Base-by-base conservation (phyloP, 306 rosid species). In the Mucuna pruriens region DNA sequence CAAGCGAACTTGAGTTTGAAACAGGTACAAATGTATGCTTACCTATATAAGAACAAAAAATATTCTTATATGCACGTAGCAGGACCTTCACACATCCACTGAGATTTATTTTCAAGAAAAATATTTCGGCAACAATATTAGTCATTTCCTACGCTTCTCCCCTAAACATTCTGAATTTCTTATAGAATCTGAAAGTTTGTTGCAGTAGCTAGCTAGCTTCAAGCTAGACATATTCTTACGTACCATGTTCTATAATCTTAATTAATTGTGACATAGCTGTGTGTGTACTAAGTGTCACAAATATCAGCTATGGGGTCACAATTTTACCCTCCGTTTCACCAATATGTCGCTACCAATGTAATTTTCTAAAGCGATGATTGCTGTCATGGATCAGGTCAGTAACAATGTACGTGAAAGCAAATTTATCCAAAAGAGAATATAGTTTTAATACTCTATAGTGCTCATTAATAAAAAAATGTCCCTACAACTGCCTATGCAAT, bases 101-200 rank as follows among this genome's bases (percentile, higher is more conserved):
- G n/a, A n/a, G n/a, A n/a, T n/a, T n/a, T 19, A 51, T 51, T 51
- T 19, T 51, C 25, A 51, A 51, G 54, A 48, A 48, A 48, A 48
- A 15, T 48, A 48, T 15, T 48, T 48, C 25, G n/a, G n/a, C n/a
- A n/a, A n/a, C n/a, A n/a, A n/a, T n/a, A n/a, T n/a, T n/a, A n/a
- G n/a, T n/a, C n/a, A n/a, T n/a, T 51, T 66, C 65, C 65, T 22
- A 66, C 64, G 9, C 19, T 64, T 77, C 52, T 64, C 65, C 66
- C 75, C 82, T 38, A 78, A 78, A 78, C 82, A 10, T 66, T 66
- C 75, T 51, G 51, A 72, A 31, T 33, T n/a, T n/a, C n/a, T n/a
- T 52, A 52, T 38, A 67, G 66, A 77, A 77, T 65, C 25, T 52
- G 69, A 78, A 12, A 67, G 68, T 39, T 67, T 22, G 76, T 78